phyloP scores from a whole-genome alignment of 2,329 filamentous ascomycete species.

The Trichophyton simii region DNA sequence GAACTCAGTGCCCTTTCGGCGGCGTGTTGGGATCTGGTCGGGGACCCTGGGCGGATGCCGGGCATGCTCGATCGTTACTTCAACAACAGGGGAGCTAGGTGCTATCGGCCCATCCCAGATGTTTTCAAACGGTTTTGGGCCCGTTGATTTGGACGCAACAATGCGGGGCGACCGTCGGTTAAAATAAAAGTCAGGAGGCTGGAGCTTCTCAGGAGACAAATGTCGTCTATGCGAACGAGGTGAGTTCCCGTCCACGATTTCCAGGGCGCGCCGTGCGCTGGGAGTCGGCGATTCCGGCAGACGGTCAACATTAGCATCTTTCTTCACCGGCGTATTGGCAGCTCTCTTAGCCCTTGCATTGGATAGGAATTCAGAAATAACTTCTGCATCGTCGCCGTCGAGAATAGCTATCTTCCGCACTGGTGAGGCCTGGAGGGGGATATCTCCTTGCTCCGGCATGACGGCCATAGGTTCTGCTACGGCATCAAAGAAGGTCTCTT shows the following conservation, averaged over 20 bases:
- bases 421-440: neutral
- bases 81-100: neutral
- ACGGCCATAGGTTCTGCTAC: neutral
- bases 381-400: conserved; percentile 28
- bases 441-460: neutral
- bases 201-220: neutral
- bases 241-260: conserved; percentile 28
- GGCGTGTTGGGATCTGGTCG: conserved; percentile 31
- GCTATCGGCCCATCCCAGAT: neutral
- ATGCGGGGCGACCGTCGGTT: neutral
- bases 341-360: conserved; percentile 29
- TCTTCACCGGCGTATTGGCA: neutral
- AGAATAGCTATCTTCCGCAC: conserved; percentile 19
- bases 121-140: neutral
- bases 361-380: conserved; percentile 31
- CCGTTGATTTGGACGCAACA: neutral
- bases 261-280: conserved; percentile 22
- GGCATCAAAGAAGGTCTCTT: neutral
- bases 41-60: conserved; percentile 20
- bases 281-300: neutral
- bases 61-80: conserved; percentile 4
- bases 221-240: conserved; percentile 22
- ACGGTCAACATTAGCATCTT: neutral
- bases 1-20: conserved; percentile 35
- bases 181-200: neutral